Evolutionary conservation across 148 eudicot species (phyloP).

Genomic region (Limonium bicolor): DNA sequence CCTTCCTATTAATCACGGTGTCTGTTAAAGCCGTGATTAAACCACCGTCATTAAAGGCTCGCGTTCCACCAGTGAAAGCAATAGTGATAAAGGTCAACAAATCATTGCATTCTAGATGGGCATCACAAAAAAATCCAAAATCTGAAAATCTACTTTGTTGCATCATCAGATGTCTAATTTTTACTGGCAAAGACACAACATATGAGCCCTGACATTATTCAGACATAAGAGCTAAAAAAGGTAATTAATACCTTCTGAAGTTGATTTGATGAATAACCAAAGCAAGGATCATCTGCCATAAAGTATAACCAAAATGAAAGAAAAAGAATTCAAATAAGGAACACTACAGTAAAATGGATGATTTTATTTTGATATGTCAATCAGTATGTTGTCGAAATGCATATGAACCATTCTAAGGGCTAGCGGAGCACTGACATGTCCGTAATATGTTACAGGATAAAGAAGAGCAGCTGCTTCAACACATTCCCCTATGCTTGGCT

Average conservation of each 20-base stretch:
- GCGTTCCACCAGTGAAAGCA: no score
- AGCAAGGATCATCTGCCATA: conserved; percentile 57
- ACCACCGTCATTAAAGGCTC: no score
- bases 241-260: conserved; percentile 45
- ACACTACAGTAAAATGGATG: no score
- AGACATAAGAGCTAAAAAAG: neutral
- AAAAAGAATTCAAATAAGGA: conserved; percentile 3
- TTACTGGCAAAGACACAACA: conserved; percentile 1
- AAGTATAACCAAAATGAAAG: neutral
- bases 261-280: conserved; percentile 89
- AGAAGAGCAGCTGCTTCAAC: conserved; percentile 93
- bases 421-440: conserved; percentile 57
- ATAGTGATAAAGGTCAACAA: conserved; percentile 59
- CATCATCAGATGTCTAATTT: conserved; percentile 6
- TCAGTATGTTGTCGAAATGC: conserved; percentile 66
- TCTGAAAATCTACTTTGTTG: conserved; percentile 46
- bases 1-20: no score
- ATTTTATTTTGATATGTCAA: no score
- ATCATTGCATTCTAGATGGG: conserved; percentile 57
- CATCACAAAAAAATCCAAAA: conserved; percentile 69
- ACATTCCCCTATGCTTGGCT: conserved; percentile 56
- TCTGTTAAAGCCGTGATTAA: no score
- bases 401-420: conserved; percentile 56
- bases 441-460: conserved; percentile 84
- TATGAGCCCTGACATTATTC: neutral